A percentile compares a stretch with the other conserved stretches of the same genome.
Conservation (phyloP, 139 green algal species). For the Pleodorina starrii region DNA sequence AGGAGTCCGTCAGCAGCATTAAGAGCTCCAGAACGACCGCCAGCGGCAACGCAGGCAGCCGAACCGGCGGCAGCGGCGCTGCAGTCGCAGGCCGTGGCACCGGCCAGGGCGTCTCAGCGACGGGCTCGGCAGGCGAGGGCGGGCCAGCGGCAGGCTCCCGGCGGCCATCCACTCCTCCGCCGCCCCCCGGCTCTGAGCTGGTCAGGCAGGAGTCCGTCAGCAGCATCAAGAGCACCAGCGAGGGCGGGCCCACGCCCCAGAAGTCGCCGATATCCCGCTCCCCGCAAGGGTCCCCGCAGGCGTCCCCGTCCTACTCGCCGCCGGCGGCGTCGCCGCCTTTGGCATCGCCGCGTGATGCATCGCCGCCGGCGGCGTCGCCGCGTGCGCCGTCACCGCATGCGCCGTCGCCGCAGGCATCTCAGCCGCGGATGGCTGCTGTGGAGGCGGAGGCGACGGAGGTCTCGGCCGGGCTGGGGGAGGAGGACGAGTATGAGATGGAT, state of each 20-base stretch:
- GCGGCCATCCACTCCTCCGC: slow-evolving; percentile 11
- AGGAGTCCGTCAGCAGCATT: neutral
- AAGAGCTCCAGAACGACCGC: neutral
- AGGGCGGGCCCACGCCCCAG: neutral
- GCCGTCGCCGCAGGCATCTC: neutral
- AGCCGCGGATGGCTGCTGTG: neutral
- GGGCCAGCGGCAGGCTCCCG: neutral
- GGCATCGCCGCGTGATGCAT: neutral
- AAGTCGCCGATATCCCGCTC: slow-evolving; percentile 13
- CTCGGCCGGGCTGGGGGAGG: neutral
- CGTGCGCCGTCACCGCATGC: neutral
- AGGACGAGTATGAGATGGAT: slow-evolving; percentile 1
- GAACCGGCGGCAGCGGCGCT: neutral
- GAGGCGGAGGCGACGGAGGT: neutral
- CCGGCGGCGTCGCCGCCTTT: neutral
- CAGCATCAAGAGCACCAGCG: neutral
- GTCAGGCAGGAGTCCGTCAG: neutral
- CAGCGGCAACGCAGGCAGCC: neutral
- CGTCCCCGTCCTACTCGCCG: neutral
- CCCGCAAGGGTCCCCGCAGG: neutral
- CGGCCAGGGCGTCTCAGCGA: neutral
- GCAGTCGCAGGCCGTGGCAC: neutral
- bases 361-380: neutral
- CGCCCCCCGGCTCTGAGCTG: neutral
- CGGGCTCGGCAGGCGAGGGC: neutral